phyloP scores from a whole-genome alignment of 1,284 basidiomycete species.

The Coniferiporia weirii region DNA sequence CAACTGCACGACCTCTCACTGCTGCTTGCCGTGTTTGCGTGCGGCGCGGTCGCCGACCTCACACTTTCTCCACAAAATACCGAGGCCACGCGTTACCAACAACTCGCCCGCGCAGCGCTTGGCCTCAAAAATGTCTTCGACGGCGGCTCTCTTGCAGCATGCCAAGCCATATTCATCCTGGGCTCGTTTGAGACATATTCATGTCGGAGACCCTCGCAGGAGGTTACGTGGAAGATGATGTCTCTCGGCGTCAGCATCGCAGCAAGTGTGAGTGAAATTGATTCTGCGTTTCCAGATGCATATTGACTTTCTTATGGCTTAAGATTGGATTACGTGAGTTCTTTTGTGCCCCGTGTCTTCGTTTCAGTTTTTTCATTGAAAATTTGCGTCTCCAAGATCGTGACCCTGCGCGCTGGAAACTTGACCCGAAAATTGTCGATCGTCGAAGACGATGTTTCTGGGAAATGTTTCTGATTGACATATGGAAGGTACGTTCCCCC shows the following conservation, averaged over 20 bases:
- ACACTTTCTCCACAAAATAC: conserved; percentile 16
- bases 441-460: conserved; percentile 15
- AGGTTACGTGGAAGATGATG: conserved; percentile 17
- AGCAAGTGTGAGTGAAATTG: conserved; percentile 16
- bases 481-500: conserved; percentile 7
- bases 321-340: conserved; percentile 21
- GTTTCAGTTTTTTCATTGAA: background rate
- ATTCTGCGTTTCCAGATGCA: conserved; percentile 1
- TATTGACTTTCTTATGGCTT: background rate
- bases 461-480: conserved; percentile 16
- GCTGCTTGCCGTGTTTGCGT: conserved; percentile 18
- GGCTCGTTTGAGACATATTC: conserved; percentile 11
- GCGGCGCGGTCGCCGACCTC: conserved; percentile 19
- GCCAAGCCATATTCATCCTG: conserved; percentile 17
- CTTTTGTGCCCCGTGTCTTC: background rate
- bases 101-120: conserved; percentile 17
- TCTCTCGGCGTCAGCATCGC: conserved; percentile 14
- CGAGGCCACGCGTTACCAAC: conserved; percentile 17
- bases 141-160: conserved; percentile 14
- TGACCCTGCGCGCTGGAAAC: conserved; percentile 14
- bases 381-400: conserved; percentile 7
- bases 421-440: conserved; percentile 14
- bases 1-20: conserved; percentile 18
- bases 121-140: conserved; percentile 16
- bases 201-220: background rate